Percentiles rank a stretch among this genome's conserved stretches.
Conservation (phyloP, 257 asterid genomes). For the Thymus quinquecostatus region DNA sequence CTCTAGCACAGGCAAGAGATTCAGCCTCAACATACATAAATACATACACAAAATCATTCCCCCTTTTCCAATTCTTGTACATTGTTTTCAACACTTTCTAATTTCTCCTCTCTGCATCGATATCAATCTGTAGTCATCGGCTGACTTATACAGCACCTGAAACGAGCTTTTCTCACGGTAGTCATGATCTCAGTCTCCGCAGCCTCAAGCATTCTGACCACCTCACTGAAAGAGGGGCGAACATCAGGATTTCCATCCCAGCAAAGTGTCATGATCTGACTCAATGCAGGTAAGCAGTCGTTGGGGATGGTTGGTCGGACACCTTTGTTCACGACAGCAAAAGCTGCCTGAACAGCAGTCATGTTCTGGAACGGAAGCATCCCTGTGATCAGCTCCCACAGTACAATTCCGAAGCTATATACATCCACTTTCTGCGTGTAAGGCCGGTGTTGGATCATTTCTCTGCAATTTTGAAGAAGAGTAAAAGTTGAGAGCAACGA, state of each 20-base stretch:
- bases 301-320: constrained; percentile 81
- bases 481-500: too few relatives aligned
- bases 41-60: constrained; percentile 56
- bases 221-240: constrained; percentile 85
- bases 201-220: constrained; percentile 87
- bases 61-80: background rate
- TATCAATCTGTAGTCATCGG: constrained; percentile 84
- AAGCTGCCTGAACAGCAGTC: constrained; percentile 99
- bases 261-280: constrained; percentile 92
- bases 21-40: background rate
- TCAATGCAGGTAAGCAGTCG: constrained; percentile 75
- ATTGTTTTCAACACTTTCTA: background rate
- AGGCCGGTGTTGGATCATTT: constrained; percentile 98
- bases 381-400: constrained; percentile 96
- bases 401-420: constrained; percentile 95
- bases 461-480: constrained; percentile 55
- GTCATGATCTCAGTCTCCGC: constrained; percentile 92
- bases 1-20: constrained; percentile 60
- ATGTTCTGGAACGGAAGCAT: constrained; percentile 97
- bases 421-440: constrained; percentile 96
- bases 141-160: constrained; percentile 93
- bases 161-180: constrained; percentile 89
- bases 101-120: constrained; percentile 18
- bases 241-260: constrained; percentile 90
- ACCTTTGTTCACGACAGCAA: constrained; percentile 96